Evolutionary conservation across 768 basidiomycete genomes (phyloP), one percentile per base, ranked within the genome.

Genomic region (Agaricus bisporus): DNA sequence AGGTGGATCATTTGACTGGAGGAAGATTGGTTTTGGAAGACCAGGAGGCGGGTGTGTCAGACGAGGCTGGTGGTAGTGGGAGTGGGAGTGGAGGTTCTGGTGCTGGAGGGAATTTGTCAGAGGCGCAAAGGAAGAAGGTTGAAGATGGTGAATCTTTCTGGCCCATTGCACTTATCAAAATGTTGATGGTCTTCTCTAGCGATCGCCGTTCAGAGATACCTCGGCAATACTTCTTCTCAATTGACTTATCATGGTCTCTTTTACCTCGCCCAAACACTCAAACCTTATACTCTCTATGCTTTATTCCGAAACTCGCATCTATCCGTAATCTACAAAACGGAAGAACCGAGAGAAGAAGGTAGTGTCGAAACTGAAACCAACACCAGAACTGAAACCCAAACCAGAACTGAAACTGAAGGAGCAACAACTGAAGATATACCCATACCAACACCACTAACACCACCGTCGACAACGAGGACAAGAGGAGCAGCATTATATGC

Each of bases 251-350:
- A 91, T 50, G 93, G 93, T 0, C 76, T 95, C 32, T 93, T 94
- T 66, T 79, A 84, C 35, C 82, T 95, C 46, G 85, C 86, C 0
- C 77, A 81, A 2, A 73, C 81, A 1, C 80, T 94, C 51, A 64
- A 70, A 11, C 67, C 77, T 0, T 72, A 75, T 41, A 62, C 72
- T 0, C 74, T 78, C n/a, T 85, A 87, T n/a, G 92, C 93, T 0
- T 80, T 95, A 56, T 95, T 94, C 75, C 83, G 94, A 49, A 91
- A 83, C 67, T 92, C 91, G 0, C 94, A 95, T 64, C 81, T 97
- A 12, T 86, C 87, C 0, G 93, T 95, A 8, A 73, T 97, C 1
- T 88, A 92, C 73, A 90, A 86, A 43, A 38, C 43, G 37, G 43
- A 45, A 17, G 56, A 32, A 7, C 32, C 32, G 32, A 11, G 60